Evolutionary conservation across 768 basidiomycete genomes (phyloP).

Genomic region (Trichaptum fuscoviolaceum): DNA sequence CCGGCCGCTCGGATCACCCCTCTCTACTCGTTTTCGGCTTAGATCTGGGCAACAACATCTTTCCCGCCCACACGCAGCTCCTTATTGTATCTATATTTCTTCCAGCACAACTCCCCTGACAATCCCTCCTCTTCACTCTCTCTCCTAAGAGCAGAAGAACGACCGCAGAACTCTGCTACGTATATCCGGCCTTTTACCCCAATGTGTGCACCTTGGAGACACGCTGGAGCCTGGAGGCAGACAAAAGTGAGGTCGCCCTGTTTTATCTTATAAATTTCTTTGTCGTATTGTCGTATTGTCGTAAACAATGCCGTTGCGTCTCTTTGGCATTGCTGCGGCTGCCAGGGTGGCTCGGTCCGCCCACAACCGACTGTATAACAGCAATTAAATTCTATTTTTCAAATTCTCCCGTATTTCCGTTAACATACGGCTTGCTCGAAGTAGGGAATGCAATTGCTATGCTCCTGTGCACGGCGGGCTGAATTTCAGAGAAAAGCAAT

Average conservation of each 20-base stretch:
- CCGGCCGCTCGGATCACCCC: background rate
- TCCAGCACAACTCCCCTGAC: background rate
- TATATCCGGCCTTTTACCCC: background rate
- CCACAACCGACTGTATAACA: background rate
- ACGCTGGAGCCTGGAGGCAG: background rate
- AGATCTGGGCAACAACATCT: no score
- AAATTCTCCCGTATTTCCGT: background rate
- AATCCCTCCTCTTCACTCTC: background rate
- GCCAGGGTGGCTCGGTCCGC: background rate
- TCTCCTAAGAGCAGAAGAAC: background rate
- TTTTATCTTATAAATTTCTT: background rate
- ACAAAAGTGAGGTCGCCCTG: no score
- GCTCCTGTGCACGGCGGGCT: no score
- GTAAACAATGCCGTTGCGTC: background rate
- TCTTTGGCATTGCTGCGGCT: background rate
- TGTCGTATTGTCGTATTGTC: background rate
- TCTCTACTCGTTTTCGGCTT: no score
- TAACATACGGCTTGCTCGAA: background rate
- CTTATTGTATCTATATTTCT: no score
- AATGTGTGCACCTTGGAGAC: background rate
- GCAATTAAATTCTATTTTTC: background rate
- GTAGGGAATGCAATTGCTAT: background rate
- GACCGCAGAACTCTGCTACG: background rate
- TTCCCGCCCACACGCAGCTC: no score
- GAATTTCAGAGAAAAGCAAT: background rate